These are phyloP conservation scores for Calonectria naviculata DNA, from an alignment of 2,329 filamentous ascomycete species.

Conservation along the genomic window DNA sequence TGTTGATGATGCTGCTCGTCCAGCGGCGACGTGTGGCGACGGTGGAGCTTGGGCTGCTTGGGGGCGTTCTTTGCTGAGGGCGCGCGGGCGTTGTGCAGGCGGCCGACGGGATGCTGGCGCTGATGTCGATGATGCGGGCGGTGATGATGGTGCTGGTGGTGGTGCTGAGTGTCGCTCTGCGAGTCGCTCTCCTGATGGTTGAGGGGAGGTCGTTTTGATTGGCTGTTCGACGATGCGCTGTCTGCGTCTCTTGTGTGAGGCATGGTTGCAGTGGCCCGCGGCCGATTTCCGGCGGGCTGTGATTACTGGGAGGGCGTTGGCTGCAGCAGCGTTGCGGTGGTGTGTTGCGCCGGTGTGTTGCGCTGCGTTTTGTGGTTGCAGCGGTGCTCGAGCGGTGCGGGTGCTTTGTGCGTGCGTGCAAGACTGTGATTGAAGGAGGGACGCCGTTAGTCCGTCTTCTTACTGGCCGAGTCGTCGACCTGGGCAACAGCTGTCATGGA, in stretches of 20 bases:
- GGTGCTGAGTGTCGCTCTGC: slow-evolving; percentile 45
- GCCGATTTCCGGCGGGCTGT: slow-evolving; percentile 14
- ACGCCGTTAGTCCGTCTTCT: slow-evolving; percentile 27
- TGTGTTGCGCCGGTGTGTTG: slow-evolving; percentile 4
- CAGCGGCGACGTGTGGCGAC: slow-evolving; percentile 55
- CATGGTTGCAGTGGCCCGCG: slow-evolving; percentile 45
- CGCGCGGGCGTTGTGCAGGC: slow-evolving; percentile 62
- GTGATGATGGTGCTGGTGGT: slow-evolving; percentile 40
- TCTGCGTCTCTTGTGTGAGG: slow-evolving; percentile 59
- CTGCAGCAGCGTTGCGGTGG: neutral
- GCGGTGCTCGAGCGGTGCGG: neutral
- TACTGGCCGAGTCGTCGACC: slow-evolving; percentile 29
- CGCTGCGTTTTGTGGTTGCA: slow-evolving; percentile 1
- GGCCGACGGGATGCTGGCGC: slow-evolving; percentile 48
- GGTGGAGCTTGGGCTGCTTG: slow-evolving; percentile 59
- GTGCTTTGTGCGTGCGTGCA: slow-evolving; percentile 24
- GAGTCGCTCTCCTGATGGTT: slow-evolving; percentile 50
- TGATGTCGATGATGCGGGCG: slow-evolving; percentile 46
- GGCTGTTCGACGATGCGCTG: slow-evolving; percentile 59
- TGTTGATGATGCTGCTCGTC: slow-evolving; percentile 40
- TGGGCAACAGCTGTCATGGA: slow-evolving; percentile 33
- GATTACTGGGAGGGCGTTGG: neutral
- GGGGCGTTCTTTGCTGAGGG: slow-evolving; percentile 62
- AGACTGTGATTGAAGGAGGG: slow-evolving; percentile 17
- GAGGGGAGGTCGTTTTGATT: slow-evolving; percentile 65